Evolutionary conservation across 78 protist species (phyloP).

Genomic region (Neovahlkampfia damariscottae): DNA sequence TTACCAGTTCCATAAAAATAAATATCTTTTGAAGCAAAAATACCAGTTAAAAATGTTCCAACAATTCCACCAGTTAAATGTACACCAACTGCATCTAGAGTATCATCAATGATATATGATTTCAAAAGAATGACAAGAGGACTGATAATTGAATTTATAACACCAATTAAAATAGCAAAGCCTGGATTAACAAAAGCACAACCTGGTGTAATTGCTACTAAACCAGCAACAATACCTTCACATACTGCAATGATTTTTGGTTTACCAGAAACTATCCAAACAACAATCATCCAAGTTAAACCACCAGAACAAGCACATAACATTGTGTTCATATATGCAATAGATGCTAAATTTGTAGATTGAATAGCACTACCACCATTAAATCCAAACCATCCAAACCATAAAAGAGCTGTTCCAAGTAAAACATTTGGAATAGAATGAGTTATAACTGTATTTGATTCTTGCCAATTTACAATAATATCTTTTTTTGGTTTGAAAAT

Average conservation of each 20-base stretch:
- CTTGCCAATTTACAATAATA: conserved; percentile 43
- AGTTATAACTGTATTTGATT: conserved; percentile 4
- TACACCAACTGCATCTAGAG: conserved; percentile 51
- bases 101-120: conserved; percentile 50
- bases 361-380: conserved; percentile 65
- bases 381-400: conserved; percentile 86
- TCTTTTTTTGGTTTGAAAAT: conserved; percentile 24
- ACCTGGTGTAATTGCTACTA: conserved; percentile 69
- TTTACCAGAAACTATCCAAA: neutral
- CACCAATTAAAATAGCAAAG: conserved; percentile 35
- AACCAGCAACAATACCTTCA: conserved; percentile 40
- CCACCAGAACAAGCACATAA: conserved; percentile 22
- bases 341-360: conserved; percentile 34
- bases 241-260: neutral
- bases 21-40: conserved; percentile 8
- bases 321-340: conserved; percentile 51
- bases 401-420: conserved; percentile 62
- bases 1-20: too few relatives aligned
- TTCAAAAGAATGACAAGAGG: conserved; percentile 34
- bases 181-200: conserved; percentile 50
- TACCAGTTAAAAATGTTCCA: conserved; percentile 52
- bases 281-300: neutral
- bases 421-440: conserved; percentile 46
- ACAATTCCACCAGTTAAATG: conserved; percentile 56
- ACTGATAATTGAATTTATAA: conserved; percentile 28